Percentiles rank a stretch among this genome's conserved stretches.
phyloP scores from a whole-genome alignment of 129 eudicot genomes.

The Escallonia rubra region DNA sequence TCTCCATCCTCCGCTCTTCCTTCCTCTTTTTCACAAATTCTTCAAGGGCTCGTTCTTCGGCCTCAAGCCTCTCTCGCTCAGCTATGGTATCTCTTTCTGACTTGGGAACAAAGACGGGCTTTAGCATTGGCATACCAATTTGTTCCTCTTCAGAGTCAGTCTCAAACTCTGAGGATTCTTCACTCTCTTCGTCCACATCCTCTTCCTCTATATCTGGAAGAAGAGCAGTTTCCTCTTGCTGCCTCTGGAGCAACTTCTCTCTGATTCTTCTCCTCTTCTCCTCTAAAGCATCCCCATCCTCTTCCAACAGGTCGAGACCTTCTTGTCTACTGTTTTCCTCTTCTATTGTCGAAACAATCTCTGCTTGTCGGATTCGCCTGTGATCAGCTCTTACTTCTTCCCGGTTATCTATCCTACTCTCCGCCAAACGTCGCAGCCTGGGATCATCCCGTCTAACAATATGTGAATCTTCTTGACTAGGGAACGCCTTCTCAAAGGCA shows the following conservation, averaged over 20 bases:
- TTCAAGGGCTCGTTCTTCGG: conserved; percentile 66
- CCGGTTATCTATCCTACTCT: conserved; percentile 58
- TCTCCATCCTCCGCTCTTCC: conserved; percentile 72
- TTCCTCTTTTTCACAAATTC: conserved; percentile 59
- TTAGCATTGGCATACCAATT: conserved; percentile 67
- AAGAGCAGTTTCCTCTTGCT: conserved; percentile 57
- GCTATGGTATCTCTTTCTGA: conserved; percentile 91
- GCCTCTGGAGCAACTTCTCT: conserved; percentile 68
- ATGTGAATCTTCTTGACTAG: conserved; percentile 32
- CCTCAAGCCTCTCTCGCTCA: conserved; percentile 86
- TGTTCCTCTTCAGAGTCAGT: conserved; percentile 88
- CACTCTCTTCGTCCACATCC: conserved; percentile 76
- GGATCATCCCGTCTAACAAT: conserved; percentile 52
- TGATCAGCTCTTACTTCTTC: conserved; percentile 88
- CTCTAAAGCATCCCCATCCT: conserved; percentile 83
- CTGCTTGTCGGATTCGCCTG: conserved; percentile 85
- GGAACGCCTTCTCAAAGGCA: conserved; percentile 74
- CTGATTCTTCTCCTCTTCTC: conserved; percentile 81
- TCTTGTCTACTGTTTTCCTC: conserved; percentile 71
- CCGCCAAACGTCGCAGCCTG: conserved; percentile 80
- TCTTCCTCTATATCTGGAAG: conserved; percentile 69
- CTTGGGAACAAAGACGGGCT: conserved; percentile 92
- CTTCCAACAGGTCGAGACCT: conserved; percentile 69
- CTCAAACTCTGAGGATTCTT: conserved; percentile 68
- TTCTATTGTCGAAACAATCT: conserved; percentile 73